Percentiles rank a stretch among this genome's conserved stretches.
phyloP scores from a whole-genome alignment of 106 monocot genomes.

The Apostasia shenzhenica region DNA sequence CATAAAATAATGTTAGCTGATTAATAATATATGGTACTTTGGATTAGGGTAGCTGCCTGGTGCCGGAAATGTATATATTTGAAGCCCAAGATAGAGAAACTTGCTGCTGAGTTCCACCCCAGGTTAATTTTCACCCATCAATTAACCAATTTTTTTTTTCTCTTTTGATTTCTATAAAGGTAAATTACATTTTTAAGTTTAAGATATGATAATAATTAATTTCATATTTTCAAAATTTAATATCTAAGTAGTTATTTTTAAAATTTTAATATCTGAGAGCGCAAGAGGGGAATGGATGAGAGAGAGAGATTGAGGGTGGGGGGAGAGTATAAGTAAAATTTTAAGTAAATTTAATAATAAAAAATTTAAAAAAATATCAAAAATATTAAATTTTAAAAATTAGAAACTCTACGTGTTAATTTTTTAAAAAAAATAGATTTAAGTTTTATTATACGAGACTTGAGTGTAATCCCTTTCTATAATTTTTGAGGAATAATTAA shows the following conservation, averaged over 20 bases:
- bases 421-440: no score
- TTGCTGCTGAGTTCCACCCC: conserved; percentile 70
- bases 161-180: not conserved
- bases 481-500: no score
- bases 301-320: no score
- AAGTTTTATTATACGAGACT: no score
- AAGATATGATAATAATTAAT: not conserved
- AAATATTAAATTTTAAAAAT: no score
- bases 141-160: not conserved
- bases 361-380: no score
- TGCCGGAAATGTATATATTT: conserved; percentile 95
- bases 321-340: no score
- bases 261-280: not conserved
- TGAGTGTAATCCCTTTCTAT: no score
- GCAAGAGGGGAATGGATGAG: no score
- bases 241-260: not conserved
- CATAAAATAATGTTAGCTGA: not conserved
- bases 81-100: conserved; percentile 89
- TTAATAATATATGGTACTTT: not conserved
- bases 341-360: no score
- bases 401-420: no score
- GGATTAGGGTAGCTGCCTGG: conserved; percentile 77
- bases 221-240: no score
- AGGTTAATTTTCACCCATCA: conserved; percentile 16
- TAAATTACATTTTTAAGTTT: not conserved